Percentiles rank a stretch among this genome's conserved stretches.
Evolutionary conservation across 352 stramenopile genomes (phyloP).

Genomic region (Phytophthora podocarpi): DNA sequence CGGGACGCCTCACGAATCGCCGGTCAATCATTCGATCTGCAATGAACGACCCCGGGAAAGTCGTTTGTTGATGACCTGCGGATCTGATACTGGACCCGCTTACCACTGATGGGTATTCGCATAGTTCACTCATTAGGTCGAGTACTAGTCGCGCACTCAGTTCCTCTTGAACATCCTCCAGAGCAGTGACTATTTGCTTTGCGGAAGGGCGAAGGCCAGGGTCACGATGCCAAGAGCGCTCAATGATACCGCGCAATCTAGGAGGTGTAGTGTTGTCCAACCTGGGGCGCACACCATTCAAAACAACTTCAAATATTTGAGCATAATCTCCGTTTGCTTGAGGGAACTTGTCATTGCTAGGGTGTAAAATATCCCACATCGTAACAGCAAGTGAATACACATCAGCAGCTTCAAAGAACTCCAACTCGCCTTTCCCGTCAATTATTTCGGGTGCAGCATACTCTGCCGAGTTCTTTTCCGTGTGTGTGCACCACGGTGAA

Average conservation of each 20-base stretch:
- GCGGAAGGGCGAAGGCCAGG: conserved; percentile 37
- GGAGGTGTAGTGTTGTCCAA: conserved; percentile 24
- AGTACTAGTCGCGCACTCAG: conserved; percentile 29
- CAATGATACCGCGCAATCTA: conserved; percentile 33
- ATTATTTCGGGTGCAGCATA: conserved; percentile 72
- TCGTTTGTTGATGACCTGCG: not conserved
- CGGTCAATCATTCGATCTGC: conserved; percentile 36
- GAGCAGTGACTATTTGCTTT: conserved; percentile 25
- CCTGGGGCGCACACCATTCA: conserved; percentile 40
- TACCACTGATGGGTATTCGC: not conserved
- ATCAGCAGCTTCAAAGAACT: conserved; percentile 50
- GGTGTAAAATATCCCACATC: conserved; percentile 69
- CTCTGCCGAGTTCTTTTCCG: conserved; percentile 39
- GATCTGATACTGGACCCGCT: conserved; percentile 1
- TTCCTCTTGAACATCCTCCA: conserved; percentile 45
- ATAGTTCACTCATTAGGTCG: conserved; percentile 21
- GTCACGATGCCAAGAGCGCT: conserved; percentile 37
- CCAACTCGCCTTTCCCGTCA: conserved; percentile 31
- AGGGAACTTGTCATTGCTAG: conserved; percentile 41
- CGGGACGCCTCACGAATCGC: conserved; percentile 41
- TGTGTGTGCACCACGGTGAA: conserved; percentile 8
- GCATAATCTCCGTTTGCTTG: conserved; percentile 34
- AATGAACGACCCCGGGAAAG: conserved; percentile 26
- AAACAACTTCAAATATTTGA: conserved; percentile 46
- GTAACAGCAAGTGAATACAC: conserved; percentile 66